These are phyloP conservation scores for Aspergillus ruber DNA, from an alignment of 2,329 filamentous ascomycete genomes.

Conservation along the genomic window DNA sequence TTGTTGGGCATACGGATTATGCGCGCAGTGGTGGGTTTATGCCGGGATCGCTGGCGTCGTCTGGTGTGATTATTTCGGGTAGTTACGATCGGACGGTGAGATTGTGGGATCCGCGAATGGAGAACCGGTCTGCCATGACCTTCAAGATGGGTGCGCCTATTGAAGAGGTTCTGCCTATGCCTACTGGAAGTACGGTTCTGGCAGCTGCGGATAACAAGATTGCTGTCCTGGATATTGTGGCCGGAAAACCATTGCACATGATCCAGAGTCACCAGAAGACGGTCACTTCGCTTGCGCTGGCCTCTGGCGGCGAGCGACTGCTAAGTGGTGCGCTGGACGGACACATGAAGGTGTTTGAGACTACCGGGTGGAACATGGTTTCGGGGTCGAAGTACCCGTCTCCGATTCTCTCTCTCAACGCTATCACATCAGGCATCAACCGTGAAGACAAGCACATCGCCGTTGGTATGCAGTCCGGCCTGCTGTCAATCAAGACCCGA, in stretches of 20 bases:
- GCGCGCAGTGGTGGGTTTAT: constrained; percentile 83
- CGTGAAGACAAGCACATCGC: constrained; percentile 85
- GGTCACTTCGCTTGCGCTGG: constrained; percentile 77
- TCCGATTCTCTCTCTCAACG: constrained; percentile 76
- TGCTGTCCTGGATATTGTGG: constrained; percentile 85
- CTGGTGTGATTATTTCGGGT: constrained; percentile 74
- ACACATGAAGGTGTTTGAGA: constrained; percentile 96
- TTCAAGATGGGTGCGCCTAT: constrained; percentile 91
- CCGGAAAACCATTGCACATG: constrained; percentile 77
- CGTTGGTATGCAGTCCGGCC: constrained; percentile 88
- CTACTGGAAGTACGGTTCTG: constrained; percentile 77
- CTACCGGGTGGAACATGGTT: constrained; percentile 91
- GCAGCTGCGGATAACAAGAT: constrained; percentile 81
- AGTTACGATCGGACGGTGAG: constrained; percentile 92
- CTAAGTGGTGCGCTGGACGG: constrained; percentile 88
- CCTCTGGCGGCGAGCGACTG: constrained; percentile 71
- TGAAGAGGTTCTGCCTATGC: constrained; percentile 80
- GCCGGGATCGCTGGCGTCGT: constrained; percentile 56
- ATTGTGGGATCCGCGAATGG: constrained; percentile 82
- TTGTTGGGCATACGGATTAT: constrained; percentile 85
- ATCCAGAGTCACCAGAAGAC: constrained; percentile 97
- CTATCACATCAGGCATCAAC: constrained; percentile 62
- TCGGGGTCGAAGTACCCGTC: constrained; percentile 88
- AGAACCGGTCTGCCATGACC: constrained; percentile 68
- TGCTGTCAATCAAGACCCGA: constrained; percentile 86